phyloP scores from a whole-genome alignment of 116 monocot species.

The Iris pallida region DNA sequence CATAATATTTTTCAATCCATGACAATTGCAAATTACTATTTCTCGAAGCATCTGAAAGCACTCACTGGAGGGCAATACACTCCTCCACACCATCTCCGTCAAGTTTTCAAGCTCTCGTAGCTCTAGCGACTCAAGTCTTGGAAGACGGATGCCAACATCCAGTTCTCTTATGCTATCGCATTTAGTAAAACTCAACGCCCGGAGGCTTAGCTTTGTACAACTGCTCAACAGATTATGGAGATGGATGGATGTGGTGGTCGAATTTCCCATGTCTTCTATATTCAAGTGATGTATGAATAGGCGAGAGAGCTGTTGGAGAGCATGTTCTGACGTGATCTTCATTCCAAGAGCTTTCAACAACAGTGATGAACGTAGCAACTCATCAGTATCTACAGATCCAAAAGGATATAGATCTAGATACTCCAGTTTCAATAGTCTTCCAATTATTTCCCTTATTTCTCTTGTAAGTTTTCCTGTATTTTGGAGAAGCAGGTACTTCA shows the following conservation, averaged over 20 bases:
- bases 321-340: not conserved
- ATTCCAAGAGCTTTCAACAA: not conserved
- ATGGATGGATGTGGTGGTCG: slow-evolving; percentile 1
- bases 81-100: slow-evolving; percentile 17
- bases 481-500: slow-evolving; percentile 20
- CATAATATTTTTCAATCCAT: slow-evolving; percentile 1
- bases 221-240: not conserved
- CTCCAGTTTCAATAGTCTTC: not conserved
- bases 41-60: slow-evolving; percentile 7
- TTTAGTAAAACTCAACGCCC: not conserved
- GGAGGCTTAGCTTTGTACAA: slow-evolving; percentile 1
- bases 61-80: not conserved
- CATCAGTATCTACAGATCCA: not conserved
- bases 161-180: slow-evolving; percentile 3
- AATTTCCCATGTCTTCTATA: not conserved
- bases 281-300: not conserved
- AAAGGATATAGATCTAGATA: slow-evolving; percentile 3
- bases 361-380: slow-evolving; percentile 1
- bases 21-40: not conserved
- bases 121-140: not conserved
- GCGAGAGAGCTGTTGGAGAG: slow-evolving; percentile 1
- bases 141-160: not conserved
- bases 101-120: slow-evolving; percentile 2
- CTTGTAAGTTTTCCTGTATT: not conserved
- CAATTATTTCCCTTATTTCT: not conserved